These are phyloP conservation scores for Fusarium solani-melongenae DNA, from an alignment of 2,329 filamentous ascomycete genomes.

Conservation along the genomic window DNA sequence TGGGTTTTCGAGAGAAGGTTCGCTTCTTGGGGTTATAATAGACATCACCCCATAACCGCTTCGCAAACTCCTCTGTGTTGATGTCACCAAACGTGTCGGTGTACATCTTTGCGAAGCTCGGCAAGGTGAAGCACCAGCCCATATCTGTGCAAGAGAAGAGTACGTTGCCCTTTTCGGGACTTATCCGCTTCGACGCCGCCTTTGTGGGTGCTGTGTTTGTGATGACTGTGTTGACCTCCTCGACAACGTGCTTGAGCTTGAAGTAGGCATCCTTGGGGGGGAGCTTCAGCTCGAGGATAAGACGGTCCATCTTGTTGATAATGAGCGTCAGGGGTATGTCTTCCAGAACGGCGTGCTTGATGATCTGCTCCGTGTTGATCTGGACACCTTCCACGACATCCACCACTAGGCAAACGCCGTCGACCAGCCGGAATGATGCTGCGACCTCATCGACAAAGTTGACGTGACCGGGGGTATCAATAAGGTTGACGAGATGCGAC, in stretches of 20 bases:
- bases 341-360: slow-evolving; percentile 93
- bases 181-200: slow-evolving; percentile 83
- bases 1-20: slow-evolving; percentile 88
- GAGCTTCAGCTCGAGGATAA: slow-evolving; percentile 93
- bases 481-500: slow-evolving; percentile 92
- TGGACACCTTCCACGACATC: slow-evolving; percentile 99
- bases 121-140: slow-evolving; percentile 96
- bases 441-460: slow-evolving; percentile 99
- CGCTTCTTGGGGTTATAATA: slow-evolving; percentile 94
- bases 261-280: slow-evolving; percentile 97
- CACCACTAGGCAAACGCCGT: slow-evolving; percentile 92
- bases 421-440: slow-evolving; percentile 84
- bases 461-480: slow-evolving; percentile 97
- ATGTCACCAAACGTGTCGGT: slow-evolving; percentile 86
- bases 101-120: slow-evolving; percentile 97
- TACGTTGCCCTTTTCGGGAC: slow-evolving; percentile 98
- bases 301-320: slow-evolving; percentile 96
- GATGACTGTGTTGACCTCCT: slow-evolving; percentile 97
- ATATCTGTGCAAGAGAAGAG: slow-evolving; percentile 93
- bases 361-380: slow-evolving; percentile 95
- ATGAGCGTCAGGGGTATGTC: slow-evolving; percentile 89
- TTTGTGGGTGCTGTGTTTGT: slow-evolving; percentile 85
- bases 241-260: slow-evolving; percentile 98
- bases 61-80: slow-evolving; percentile 84
- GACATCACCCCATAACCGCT: slow-evolving; percentile 92